Evolutionary conservation across 257 asterid genomes (phyloP), one percentile per base, ranked within the genome.

Genomic region (Jasminum sambac): DNA sequence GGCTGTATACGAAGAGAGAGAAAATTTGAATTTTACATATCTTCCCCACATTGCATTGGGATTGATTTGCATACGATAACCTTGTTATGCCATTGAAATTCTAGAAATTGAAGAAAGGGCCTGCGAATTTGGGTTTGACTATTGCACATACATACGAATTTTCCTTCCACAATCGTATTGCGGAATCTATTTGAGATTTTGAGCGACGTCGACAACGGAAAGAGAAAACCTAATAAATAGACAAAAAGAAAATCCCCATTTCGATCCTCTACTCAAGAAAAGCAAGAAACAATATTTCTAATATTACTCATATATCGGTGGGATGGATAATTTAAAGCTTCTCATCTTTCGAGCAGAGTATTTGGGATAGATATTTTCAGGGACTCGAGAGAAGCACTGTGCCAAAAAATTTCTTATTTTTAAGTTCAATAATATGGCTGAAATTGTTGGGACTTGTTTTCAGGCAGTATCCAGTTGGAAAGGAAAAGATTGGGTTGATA

Each of bases 111-210:
- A 55, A 21, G 64, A 25, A 42, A 60, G 34, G 97, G 97, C 78
- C 97, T 87, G 62, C 91, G 92, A 91, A 84, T 86, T 16, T 77
- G 24, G 97, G 93, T 69, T 91, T 95, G 12, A 96, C 97, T 59
- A 87, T 70, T 50, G 76, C 95, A 23, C 95, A 89, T 8, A 70
- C 82, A 73, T 83, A 84, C 8, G 85, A 66, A 13, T 68, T 68
- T 55, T 69, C 80, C 6, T 52, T 50, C 34, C 66, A 63, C 24
- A 64, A 40, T 72, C 76, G 73, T 1, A 55, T 70, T 26, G 17
- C 13, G 25, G 76, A 68, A 74, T 37, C 77, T 66, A 77, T n/a
- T n/a, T n/a, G n/a, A n/a, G n/a, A n/a, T n/a, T 78, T 60, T 25
- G 62, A 30, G 73, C 39, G 36, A 66, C 74, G 71, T 63, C 77